Conservation (phyloP, 371 early-diverging fungal species). For the Chytridiales sp. region DNA sequence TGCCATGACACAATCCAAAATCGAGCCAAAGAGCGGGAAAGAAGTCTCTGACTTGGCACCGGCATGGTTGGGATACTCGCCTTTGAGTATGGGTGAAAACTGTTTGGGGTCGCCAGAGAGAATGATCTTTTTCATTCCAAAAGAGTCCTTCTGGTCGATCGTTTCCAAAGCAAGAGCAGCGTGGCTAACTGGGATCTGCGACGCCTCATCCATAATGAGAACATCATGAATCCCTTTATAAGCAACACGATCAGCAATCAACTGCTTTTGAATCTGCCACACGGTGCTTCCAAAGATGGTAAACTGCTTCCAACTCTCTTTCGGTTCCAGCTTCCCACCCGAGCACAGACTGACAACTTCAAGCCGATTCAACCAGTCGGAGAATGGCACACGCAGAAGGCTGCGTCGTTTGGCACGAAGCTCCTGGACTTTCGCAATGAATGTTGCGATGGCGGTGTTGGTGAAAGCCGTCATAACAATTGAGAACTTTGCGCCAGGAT, state of each 20-base stretch:
- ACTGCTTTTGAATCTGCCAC: too few species aligned
- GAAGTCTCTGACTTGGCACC: background rate
- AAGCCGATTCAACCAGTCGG: too few species aligned
- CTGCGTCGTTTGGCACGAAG: too few species aligned
- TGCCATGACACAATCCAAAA: conserved; percentile 24
- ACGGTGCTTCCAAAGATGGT: too few species aligned
- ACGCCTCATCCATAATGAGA: conserved; percentile 32
- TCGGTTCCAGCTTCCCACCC: too few species aligned
- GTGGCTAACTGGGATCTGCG: conserved; percentile 24
- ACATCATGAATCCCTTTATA: conserved; percentile 9
- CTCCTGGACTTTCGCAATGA: conserved; percentile 13
- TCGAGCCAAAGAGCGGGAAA: conserved; percentile 27
- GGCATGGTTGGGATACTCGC: conserved; percentile 16
- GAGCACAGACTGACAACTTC: too few species aligned
- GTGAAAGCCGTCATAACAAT: conserved; percentile 28
- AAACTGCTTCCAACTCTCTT: too few species aligned
- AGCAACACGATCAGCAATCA: too few species aligned
- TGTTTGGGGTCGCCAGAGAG: conserved; percentile 29
- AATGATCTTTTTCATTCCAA: conserved; percentile 12
- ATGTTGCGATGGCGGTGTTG: conserved; percentile 21
- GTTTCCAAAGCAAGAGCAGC: conserved; percentile 21
- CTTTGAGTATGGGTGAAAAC: conserved; percentile 25
- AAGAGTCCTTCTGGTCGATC: background rate
- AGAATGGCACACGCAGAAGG: too few species aligned
- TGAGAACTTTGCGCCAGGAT: background rate